Base-by-base conservation (phyloP, 305 asterid genomes). In the Fraxinus angustifolia region DNA sequence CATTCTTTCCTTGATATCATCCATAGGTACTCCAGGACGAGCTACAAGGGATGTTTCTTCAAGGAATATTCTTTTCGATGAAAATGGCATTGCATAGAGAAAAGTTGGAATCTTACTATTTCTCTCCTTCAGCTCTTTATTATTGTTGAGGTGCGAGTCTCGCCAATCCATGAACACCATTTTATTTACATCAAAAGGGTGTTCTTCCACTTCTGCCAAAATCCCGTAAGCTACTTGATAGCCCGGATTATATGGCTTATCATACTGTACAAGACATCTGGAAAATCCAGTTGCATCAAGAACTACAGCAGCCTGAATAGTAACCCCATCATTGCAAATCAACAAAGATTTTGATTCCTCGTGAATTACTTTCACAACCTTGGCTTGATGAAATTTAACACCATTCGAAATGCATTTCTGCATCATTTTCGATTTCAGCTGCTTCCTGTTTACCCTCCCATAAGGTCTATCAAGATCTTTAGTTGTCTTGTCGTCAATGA, bases 91-190 rank as follows among this genome's bases (percentile, higher is more conserved):
- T 23, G 97, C 99, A 70, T 96, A 96, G 6, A 94, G 93, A 80
- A 94, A 94, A 83, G 99, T 94, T 0, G 99, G 99, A n/a, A 89
- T 88, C 90, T 77, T 93, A 33, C 85, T 83, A 65, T 94, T 96
- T 83, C 92, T 82, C 87, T 94, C 97, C 86, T 84, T 85, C 31
- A 96, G 86, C 79, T 86, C 95, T 70, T 75, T 67, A 70, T 88
- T 91, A 75, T 82, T 88, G 45, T 82, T 78, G 19, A 96, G 94
- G 86, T 96, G 99, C 0, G 97, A 90, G 80, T 96, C 97, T 76
- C 99, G 86, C 99, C 99, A 94, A 82, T 96, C 99, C 99, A 96
- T 96, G 93, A 96, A 94, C 78, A 94, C 93, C 99, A 96, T 96
- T 88, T 96, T 96, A 72, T 92, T 84, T 17, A 87, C 77, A 80